phyloP scores from a whole-genome alignment of 305 asterid genomes.

The Solanum chacoense region DNA sequence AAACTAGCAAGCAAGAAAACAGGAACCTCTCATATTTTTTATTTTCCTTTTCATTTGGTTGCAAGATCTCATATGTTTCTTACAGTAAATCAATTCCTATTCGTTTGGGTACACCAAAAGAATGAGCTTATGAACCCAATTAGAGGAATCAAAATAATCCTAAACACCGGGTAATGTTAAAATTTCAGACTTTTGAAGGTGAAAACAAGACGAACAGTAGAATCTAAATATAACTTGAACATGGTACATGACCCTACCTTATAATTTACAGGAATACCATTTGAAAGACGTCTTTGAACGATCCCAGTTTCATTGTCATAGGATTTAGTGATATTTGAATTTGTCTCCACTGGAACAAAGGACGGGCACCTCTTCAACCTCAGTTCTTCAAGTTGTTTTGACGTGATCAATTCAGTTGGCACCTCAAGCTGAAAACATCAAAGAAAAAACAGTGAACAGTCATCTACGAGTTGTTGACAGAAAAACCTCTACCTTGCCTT shows the following conservation, averaged over 20 bases:
- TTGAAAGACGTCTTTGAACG: slow-evolving; percentile 78
- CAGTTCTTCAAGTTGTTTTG: slow-evolving; percentile 52
- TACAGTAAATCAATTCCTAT: background rate
- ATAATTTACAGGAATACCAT: slow-evolving; percentile 96
- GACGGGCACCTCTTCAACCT: slow-evolving; percentile 46
- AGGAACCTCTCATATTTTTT: background rate
- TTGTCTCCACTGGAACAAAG: slow-evolving; percentile 57
- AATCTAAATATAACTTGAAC: background rate
- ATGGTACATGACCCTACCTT: slow-evolving; percentile 33
- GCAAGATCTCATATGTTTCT: background rate
- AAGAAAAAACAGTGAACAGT: slow-evolving; percentile 7
- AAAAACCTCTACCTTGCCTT: slow-evolving; percentile 6
- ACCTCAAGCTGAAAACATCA: slow-evolving; percentile 74
- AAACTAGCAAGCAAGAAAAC: background rate
- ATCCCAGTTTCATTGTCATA: slow-evolving; percentile 87
- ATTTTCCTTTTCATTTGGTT: background rate
- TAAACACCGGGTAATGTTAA: background rate
- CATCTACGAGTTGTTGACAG: background rate
- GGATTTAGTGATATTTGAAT: slow-evolving; percentile 37
- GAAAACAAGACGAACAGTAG: background rate
- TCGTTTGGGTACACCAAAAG: background rate
- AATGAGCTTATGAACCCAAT: background rate
- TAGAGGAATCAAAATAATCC: background rate
- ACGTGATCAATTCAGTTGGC: slow-evolving; percentile 77
- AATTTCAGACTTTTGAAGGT: background rate